These are phyloP conservation scores for Mallotus nudiflorus DNA, from an alignment of 345 rosid species.

Conservation along the genomic window DNA sequence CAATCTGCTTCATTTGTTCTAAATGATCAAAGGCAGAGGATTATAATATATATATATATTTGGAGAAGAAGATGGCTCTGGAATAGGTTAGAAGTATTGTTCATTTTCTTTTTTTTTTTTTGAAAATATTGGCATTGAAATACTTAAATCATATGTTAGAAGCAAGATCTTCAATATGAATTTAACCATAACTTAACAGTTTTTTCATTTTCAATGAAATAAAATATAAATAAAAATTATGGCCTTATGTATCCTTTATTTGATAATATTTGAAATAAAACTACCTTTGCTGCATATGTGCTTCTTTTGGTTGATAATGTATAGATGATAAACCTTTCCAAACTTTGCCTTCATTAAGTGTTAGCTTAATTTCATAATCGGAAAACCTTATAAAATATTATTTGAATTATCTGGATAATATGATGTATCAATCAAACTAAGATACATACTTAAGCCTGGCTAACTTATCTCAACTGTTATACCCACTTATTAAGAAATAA, in stretches of 20 bases:
- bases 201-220: background rate
- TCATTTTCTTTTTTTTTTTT: no score
- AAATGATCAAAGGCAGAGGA: no score
- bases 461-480: background rate
- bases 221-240: background rate
- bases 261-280: background rate
- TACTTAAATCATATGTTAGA: background rate
- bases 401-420: background rate
- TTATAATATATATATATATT: no score
- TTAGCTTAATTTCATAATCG: background rate
- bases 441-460: background rate
- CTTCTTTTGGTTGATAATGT: no score
- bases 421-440: background rate
- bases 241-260: background rate
- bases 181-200: background rate
- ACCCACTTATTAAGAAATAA: no score
- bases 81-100: no score
- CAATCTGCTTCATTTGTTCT: no score
- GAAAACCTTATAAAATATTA: background rate
- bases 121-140: no score
- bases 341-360: background rate
- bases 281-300: background rate
- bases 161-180: background rate
- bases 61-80: no score
- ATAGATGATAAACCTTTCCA: no score